Evolutionary conservation across 1,284 basidiomycete genomes (phyloP), one percentile per base, ranked within the genome.

Genomic region (Ustilago cynodontis): DNA sequence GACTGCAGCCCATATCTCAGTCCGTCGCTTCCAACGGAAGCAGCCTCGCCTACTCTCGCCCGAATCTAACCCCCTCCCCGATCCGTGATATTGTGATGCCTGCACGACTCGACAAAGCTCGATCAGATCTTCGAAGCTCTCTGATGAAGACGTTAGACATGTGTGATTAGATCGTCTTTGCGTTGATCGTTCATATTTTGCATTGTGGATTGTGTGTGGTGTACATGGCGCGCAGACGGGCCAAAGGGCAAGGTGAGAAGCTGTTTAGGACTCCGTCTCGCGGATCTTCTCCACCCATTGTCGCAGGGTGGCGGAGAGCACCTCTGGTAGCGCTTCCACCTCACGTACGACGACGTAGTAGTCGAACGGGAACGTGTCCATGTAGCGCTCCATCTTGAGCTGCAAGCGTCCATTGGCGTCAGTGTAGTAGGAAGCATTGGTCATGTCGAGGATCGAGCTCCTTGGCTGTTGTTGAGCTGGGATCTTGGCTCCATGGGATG

Each of bases 331-430:
- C 5, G 94, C 91, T 86, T 97, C 94, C 43, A 97, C 94, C 81
- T 93, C 91, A 69, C 94, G 89, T 51, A 99, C 88, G 18, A 99
- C 93, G 56, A 98, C 93, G 80, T 95, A 99, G 86, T 97, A 97
- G 87, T 98, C 94, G 88, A 99, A 99, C 0, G 97, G 97, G 90
- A 99, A 99, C 3, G 94, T 93, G 85, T 98, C 95, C 53, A 86
- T 79, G 86, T 98, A 98, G 55, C 93, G 90, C 81, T 93, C 90
- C 89, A 98, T 91, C 83, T 93, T 91, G 78, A 99, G 88, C 87
- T 98, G 93, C 90, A 95, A 92, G 71, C 87, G 86, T 22, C 96
- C 96, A 45, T 64, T 70, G 20, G 82, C 76, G 72, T 93, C 91
- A 2, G 83, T 79, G n/a, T 93, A 90, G 89, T 95, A 97, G 59